Evolutionary conservation across 2,329 filamentous ascomycete species (phyloP), one percentile per base, ranked within the genome.

Genomic region (Botrytis pseudocinerea): DNA sequence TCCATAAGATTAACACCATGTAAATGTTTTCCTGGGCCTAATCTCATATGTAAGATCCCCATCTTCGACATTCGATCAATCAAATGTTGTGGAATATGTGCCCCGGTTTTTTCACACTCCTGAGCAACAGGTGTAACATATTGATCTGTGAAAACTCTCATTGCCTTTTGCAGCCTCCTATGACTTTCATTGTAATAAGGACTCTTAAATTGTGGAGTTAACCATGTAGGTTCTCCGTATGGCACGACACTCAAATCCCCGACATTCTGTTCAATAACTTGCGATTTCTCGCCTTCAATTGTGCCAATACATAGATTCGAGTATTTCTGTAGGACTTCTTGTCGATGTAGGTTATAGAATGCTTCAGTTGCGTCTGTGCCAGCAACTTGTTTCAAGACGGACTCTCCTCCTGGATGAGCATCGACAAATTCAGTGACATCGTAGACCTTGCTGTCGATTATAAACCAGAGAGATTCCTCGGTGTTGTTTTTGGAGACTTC

Each of bases 271-370:
- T 90, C 89, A 75, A 94, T 86, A 77, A 96, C 89, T 80, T 94
- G 89, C 32, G 93, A 87, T 79, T 87, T 90, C 85, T 97, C 93
- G 82, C 89, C 92, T 77, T 89, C 85, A 80, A 97, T 82, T 22
- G 89, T 92, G 79, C 94, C 94, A 78, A 97, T 87, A 82, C 89
- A 91, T 28, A 97, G 87, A 78, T 88, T 86, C 64, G 87, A 84
- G 85, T 97, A 97, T 82, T 94, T 94, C 74, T 90, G 85, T 18
- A 97, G 87, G n/a, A 97, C 93, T 83, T 97, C 94, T 78, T 97
- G 93, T 40, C 94, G 87, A 84, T 97, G 94, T 70, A 97, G 90
- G 85, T 97, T 97, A 88, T 97, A 97, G 83, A 97, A 97, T 73
- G 91, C 92, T 51, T 87, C 84, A 2, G 94, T 97, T 69, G 93